Conservation (phyloP, 257 asterid genomes). For the Ehretia macrophylla region DNA sequence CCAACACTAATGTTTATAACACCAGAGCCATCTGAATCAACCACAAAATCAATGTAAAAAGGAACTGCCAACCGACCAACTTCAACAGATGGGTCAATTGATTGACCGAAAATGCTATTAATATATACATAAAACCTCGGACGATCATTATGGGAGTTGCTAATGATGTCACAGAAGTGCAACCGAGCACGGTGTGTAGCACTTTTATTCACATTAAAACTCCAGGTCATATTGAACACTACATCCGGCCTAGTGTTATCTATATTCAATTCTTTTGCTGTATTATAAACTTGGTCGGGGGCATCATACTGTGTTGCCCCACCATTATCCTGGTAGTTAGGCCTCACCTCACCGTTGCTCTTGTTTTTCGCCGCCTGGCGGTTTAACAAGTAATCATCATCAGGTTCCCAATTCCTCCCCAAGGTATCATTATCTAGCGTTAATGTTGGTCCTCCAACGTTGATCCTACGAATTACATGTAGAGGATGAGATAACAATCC, state of each 20-base stretch:
- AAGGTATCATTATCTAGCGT: constrained; percentile 22
- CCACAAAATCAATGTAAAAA: constrained; percentile 31
- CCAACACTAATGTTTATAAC: constrained; percentile 39
- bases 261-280: constrained; percentile 37
- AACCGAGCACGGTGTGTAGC: constrained; percentile 32
- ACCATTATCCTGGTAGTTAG: background rate
- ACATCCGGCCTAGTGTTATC: background rate
- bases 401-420: constrained; percentile 53
- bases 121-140: constrained; percentile 27
- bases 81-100: background rate
- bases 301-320: constrained; percentile 28
- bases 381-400: constrained; percentile 26
- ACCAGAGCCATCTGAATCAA: constrained; percentile 45
- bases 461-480: constrained; percentile 43
- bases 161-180: constrained; percentile 57
- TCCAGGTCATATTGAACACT: constrained; percentile 37
- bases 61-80: constrained; percentile 12
- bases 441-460: constrained; percentile 44
- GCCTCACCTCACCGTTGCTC: accelerated
- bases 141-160: background rate
- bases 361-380: background rate
- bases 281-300: constrained; percentile 42
- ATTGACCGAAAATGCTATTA: background rate
- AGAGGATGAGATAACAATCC: constrained; percentile 10
- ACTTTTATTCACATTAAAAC: constrained; percentile 28